These are phyloP conservation scores for Phytophthora aleatoria DNA, from an alignment of 352 stramenopile species.

Conservation along the genomic window DNA sequence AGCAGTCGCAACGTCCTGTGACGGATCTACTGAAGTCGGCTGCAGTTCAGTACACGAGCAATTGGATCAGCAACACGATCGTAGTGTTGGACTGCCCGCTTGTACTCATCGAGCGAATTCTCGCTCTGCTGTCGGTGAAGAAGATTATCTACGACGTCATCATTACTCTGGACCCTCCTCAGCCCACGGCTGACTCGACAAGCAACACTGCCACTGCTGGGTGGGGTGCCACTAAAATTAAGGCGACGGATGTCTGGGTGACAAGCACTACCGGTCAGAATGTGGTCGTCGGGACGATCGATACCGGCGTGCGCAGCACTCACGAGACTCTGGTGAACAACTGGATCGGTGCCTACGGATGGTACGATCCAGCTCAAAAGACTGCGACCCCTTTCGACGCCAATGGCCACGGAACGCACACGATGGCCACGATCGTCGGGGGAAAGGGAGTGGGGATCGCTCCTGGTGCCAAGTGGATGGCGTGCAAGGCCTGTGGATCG, in stretches of 20 bases:
- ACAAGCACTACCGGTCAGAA: constrained; percentile 33
- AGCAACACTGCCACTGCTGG: constrained; percentile 30
- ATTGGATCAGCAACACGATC: constrained; percentile 54
- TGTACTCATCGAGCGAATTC: constrained; percentile 25
- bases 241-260: constrained; percentile 42
- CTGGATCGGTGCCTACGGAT: constrained; percentile 43
- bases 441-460: constrained; percentile 45
- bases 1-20: constrained; percentile 14
- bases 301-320: constrained; percentile 43
- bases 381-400: constrained; percentile 41
- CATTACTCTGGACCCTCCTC: constrained; percentile 15
- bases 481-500: constrained; percentile 49
- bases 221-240: constrained; percentile 44
- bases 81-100: constrained; percentile 34
- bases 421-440: constrained; percentile 53
- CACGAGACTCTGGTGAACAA: constrained; percentile 42
- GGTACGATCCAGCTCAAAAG: constrained; percentile 44
- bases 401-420: constrained; percentile 60
- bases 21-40: constrained; percentile 9
- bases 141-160: constrained; percentile 37
- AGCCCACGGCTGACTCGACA: constrained; percentile 21
- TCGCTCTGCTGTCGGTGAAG: constrained; percentile 25
- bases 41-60: constrained; percentile 12
- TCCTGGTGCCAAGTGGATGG: constrained; percentile 53
- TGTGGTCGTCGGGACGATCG: constrained; percentile 46